These are phyloP conservation scores for Aspergillus niger DNA, from an alignment of 2,329 filamentous ascomycete species.

Conservation along the genomic window DNA sequence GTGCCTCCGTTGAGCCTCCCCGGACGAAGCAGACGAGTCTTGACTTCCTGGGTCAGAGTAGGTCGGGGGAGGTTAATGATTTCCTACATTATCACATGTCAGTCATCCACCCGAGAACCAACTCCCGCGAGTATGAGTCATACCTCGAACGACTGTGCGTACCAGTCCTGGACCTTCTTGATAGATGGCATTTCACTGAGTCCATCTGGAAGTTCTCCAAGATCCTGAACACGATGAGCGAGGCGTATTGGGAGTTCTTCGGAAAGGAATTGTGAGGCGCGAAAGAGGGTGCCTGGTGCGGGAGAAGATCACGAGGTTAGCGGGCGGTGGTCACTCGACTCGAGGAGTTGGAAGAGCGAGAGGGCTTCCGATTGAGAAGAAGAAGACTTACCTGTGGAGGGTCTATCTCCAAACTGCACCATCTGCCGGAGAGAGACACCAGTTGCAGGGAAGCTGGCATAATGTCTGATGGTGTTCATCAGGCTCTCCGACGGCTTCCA, in stretches of 20 bases:
- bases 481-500: conserved; percentile 88
- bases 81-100: conserved; percentile 58
- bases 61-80: conserved; percentile 85
- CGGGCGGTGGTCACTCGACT: conserved; percentile 8
- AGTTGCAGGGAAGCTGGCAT: conserved; percentile 94
- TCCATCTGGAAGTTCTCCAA: conserved; percentile 88
- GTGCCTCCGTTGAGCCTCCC: conserved; percentile 56
- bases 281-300: conserved; percentile 80
- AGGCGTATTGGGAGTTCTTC: conserved; percentile 97
- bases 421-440: conserved; percentile 96
- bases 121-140: conserved; percentile 32
- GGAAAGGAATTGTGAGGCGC: conserved; percentile 95
- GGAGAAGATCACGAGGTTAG: conserved; percentile 18
- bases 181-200: conserved; percentile 98
- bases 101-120: conserved; percentile 5
- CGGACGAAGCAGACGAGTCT: conserved; percentile 69
- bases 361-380: background rate
- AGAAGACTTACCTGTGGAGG: conserved; percentile 71
- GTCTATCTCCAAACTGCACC: conserved; percentile 96
- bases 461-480: conserved; percentile 97
- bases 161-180: conserved; percentile 93
- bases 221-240: conserved; percentile 93
- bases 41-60: conserved; percentile 71
- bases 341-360: conserved; percentile 6
- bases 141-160: conserved; percentile 99